These are phyloP conservation scores for Penicillium aurantiogriseum DNA, from an alignment of 2,329 filamentous ascomycete species.

Conservation along the genomic window DNA sequence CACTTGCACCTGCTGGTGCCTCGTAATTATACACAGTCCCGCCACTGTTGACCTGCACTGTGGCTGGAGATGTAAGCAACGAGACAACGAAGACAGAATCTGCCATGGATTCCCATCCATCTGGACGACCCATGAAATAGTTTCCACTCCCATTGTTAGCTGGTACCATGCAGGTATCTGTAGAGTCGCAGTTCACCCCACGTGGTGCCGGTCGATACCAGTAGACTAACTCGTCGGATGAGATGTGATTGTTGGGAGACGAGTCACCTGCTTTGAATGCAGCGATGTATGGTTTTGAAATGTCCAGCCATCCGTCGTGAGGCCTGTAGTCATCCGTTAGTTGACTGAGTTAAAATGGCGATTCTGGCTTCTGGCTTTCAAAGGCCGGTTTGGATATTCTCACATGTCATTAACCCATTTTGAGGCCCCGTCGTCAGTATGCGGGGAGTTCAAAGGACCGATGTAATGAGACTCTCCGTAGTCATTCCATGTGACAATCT, in stretches of 20 bases:
- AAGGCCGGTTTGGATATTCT: conserved; percentile 5
- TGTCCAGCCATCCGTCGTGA: conserved; percentile 54
- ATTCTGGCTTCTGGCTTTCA: too few species aligned
- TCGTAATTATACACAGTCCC: conserved; percentile 14
- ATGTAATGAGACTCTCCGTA: conserved; percentile 58
- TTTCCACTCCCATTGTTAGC: conserved; percentile 52
- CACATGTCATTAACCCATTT: conserved; percentile 53
- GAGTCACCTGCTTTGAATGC: conserved; percentile 52
- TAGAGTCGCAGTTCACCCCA: conserved; percentile 50
- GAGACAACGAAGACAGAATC: conserved; percentile 55
- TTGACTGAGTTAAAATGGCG: background rate
- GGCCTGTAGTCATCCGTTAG: conserved; percentile 35
- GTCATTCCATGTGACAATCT: conserved; percentile 52
- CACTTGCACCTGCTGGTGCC: conserved; percentile 45
- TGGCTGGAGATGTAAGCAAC: conserved; percentile 48
- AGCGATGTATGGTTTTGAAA: conserved; percentile 54
- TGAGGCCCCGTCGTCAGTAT: conserved; percentile 41
- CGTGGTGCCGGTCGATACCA: conserved; percentile 56
- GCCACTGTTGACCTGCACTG: conserved; percentile 38
- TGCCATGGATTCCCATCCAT: conserved; percentile 52
- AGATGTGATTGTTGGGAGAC: conserved; percentile 40
- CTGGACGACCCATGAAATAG: conserved; percentile 53
- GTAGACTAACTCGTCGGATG: conserved; percentile 52
- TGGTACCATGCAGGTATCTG: conserved; percentile 50
- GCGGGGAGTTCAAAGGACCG: conserved; percentile 44